phyloP scores from a whole-genome alignment of 1,139 yeast genomes.

The Candida tunisiensis region DNA sequence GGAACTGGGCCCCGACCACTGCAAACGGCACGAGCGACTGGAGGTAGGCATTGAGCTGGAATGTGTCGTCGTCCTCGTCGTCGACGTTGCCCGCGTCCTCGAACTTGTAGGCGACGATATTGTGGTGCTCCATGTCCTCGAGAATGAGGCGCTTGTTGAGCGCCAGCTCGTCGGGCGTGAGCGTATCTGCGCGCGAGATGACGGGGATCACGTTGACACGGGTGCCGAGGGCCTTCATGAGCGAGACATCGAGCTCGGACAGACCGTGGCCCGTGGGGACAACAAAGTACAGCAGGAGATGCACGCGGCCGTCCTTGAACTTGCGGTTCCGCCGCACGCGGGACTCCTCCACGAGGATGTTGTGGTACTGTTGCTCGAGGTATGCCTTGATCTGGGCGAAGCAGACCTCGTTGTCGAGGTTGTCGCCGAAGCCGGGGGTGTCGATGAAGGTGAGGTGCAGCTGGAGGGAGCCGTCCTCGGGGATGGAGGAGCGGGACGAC shows the following conservation, averaged over 20 bases:
- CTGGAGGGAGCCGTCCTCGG: conserved; percentile 47
- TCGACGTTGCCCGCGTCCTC: conserved; percentile 44
- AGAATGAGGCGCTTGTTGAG: conserved; percentile 44
- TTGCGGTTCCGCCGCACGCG: conserved; percentile 74
- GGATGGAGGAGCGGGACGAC: no score
- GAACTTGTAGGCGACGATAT: conserved; percentile 76
- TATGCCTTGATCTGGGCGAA: conserved; percentile 58
- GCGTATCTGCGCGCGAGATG: conserved; percentile 72
- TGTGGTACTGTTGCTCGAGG: conserved; percentile 81
- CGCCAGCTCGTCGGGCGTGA: conserved; percentile 59
- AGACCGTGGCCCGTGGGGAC: conserved; percentile 65
- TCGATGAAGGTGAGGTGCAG: conserved; percentile 45
- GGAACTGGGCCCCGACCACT: conserved; percentile 53
- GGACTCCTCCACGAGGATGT: conserved; percentile 80
- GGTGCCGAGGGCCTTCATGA: conserved; percentile 61
- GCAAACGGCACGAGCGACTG: conserved; percentile 78
- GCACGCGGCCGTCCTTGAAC: conserved; percentile 59
- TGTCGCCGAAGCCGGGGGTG: conserved; percentile 74
- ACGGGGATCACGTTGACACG: conserved; percentile 83
- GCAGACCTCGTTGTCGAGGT: conserved; percentile 47
- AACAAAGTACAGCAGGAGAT: conserved; percentile 53
- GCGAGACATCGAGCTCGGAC: conserved; percentile 56
- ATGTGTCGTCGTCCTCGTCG: conserved; percentile 37
- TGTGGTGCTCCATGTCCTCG: conserved; percentile 60
- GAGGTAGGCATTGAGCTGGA: conserved; percentile 65